phyloP scores from a whole-genome alignment of 2,329 filamentous ascomycete genomes.

The Proliferodiscus dingleyae region DNA sequence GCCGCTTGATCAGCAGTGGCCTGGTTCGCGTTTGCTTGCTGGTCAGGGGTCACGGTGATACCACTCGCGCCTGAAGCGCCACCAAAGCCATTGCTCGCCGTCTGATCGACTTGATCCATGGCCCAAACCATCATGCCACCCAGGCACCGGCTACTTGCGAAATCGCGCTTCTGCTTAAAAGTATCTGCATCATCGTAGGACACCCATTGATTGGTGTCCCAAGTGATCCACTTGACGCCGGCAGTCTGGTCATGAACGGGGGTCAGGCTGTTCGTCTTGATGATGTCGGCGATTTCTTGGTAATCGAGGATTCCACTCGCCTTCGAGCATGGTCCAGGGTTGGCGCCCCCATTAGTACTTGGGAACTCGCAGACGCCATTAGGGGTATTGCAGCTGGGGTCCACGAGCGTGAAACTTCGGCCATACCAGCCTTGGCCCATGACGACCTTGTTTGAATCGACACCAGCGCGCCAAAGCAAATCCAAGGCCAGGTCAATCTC shows the following conservation, averaged over 20 bases:
- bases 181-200: slow-evolving; percentile 26
- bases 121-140: slow-evolving; percentile 29
- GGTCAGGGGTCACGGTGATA: slow-evolving; percentile 15
- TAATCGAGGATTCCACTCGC: neutral
- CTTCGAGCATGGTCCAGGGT: neutral
- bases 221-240: neutral
- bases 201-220: neutral
- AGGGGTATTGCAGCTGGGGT: slow-evolving; percentile 17
- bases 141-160: slow-evolving; percentile 21
- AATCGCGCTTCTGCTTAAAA: slow-evolving; percentile 24
- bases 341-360: neutral
- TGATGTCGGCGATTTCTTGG: neutral
- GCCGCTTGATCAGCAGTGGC: neutral
- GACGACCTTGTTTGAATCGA: slow-evolving; percentile 37
- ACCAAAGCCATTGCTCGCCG: neutral
- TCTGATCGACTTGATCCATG: too few species aligned
- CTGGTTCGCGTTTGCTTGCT: neutral
- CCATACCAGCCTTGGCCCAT: slow-evolving; percentile 42
- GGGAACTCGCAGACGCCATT: slow-evolving; percentile 27
- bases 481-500: slow-evolving; percentile 33
- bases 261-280: neutral
- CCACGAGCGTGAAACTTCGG: slow-evolving; percentile 33
- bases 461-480: slow-evolving; percentile 35
- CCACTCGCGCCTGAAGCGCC: slow-evolving; percentile 30
- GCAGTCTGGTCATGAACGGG: neutral